Percentiles rank a stretch among this genome's conserved stretches.
These are phyloP conservation scores for Stephanocyclus meneghinianus DNA, from an alignment of 352 stramenopile species.

Conservation along the genomic window DNA sequence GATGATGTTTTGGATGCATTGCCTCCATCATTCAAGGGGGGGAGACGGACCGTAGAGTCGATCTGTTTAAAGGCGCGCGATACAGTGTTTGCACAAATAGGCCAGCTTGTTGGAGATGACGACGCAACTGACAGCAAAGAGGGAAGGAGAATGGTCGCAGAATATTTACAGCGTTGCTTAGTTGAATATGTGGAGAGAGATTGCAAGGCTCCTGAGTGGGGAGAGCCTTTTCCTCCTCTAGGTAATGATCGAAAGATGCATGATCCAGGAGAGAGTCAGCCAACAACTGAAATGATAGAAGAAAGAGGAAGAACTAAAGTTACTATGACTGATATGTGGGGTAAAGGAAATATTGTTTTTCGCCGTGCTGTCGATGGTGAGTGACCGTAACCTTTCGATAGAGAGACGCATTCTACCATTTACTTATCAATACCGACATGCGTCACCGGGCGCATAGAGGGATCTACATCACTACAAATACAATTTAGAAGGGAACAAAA, in stretches of 20 bases:
- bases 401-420: not conserved
- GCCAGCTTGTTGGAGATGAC: conserved; percentile 69
- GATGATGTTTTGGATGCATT: conserved; percentile 80
- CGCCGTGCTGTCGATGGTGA: conserved; percentile 20
- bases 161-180: conserved; percentile 75
- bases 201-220: conserved; percentile 63
- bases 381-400: not conserved
- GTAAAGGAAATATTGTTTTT: conserved; percentile 28
- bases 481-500: conserved; percentile 17
- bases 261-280: conserved; percentile 4
- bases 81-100: conserved; percentile 78
- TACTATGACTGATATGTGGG: conserved; percentile 22
- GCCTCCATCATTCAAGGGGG: conserved; percentile 69
- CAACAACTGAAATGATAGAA: conserved; percentile 17
- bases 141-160: conserved; percentile 56
- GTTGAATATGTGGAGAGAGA: conserved; percentile 68
- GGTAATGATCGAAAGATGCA: conserved; percentile 27
- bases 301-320: not conserved
- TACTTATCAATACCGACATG: not conserved
- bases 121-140: conserved; percentile 41
- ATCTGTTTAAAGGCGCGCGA: conserved; percentile 68
- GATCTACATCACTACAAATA: not conserved
- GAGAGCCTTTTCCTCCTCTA: conserved; percentile 49
- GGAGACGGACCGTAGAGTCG: conserved; percentile 57
- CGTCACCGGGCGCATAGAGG: not conserved